phyloP scores from a whole-genome alignment of 2,329 filamentous ascomycete species.

The Fusarium armeniacum region DNA sequence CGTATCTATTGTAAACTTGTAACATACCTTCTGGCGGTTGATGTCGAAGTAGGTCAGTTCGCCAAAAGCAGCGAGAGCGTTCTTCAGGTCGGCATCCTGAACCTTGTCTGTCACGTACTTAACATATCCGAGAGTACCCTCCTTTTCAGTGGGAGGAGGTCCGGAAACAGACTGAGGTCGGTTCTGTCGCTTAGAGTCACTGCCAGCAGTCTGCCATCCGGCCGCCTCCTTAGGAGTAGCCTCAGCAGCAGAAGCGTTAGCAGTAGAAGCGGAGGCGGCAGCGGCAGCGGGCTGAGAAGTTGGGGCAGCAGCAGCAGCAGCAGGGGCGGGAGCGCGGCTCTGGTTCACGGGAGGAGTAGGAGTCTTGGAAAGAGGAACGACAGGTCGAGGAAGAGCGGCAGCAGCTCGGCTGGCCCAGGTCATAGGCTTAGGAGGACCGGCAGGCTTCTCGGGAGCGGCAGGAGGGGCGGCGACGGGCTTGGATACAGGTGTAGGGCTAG shows the following conservation, averaged over 20 bases:
- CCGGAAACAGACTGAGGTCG: conserved; percentile 76
- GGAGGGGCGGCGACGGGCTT: conserved; percentile 46
- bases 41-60: conserved; percentile 81
- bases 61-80: conserved; percentile 78
- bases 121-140: conserved; percentile 87
- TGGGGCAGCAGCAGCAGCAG: conserved; percentile 55
- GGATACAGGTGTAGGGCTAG: conserved; percentile 66
- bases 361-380: conserved; percentile 70
- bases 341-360: conserved; percentile 66
- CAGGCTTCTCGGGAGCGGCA: conserved; percentile 62
- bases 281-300: conserved; percentile 56
- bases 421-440: conserved; percentile 70
- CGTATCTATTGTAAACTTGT: background rate
- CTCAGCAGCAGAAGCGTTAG: conserved; percentile 58
- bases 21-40: conserved; percentile 83
- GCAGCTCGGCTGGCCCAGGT: conserved; percentile 80
- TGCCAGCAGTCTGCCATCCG: conserved; percentile 88
- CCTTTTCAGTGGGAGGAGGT: conserved; percentile 73
- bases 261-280: conserved; percentile 53
- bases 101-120: conserved; percentile 96
- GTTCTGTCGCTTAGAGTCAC: conserved; percentile 87
- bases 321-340: conserved; percentile 66
- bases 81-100: conserved; percentile 78
- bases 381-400: conserved; percentile 69
- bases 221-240: conserved; percentile 64